phyloP scores from a whole-genome alignment of 2,329 filamentous ascomycete species.

The Ceratocystis albifundus region DNA sequence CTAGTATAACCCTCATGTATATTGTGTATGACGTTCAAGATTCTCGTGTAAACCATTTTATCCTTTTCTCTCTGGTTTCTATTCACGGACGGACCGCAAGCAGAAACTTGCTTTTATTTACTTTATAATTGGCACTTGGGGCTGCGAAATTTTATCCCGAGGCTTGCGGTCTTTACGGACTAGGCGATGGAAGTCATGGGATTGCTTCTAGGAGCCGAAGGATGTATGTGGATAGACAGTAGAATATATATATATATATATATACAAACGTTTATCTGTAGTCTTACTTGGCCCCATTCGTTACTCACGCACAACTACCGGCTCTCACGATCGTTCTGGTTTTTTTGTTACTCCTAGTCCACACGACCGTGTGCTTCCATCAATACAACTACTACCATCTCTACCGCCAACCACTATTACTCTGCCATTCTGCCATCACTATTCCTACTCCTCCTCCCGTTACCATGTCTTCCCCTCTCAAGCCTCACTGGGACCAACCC shows the following conservation, averaged over 20 bases:
- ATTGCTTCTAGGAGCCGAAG: neutral
- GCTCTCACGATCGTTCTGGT: neutral
- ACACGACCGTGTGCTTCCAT: neutral
- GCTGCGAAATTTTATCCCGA: neutral
- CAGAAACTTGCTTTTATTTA: neutral
- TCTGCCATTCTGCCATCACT: neutral
- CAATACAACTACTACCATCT: neutral
- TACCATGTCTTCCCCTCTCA: conserved; percentile 43
- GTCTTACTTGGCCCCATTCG: no score
- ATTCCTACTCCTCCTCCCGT: neutral
- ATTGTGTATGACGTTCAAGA: no score
- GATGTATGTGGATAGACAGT: neutral
- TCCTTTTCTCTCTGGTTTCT: neutral
- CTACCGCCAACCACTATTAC: neutral
- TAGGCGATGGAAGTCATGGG: conserved; percentile 6
- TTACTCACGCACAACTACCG: neutral
- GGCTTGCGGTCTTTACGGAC: conserved; percentile 5
- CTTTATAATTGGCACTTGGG: neutral
- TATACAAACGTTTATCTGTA: no score
- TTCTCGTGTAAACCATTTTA: neutral
- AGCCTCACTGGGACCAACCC: conserved; percentile 48
- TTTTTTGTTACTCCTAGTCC: neutral
- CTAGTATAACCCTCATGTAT: neutral
- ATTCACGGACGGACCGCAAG: neutral
- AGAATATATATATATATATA: conserved; percentile 1